Percentiles rank a stretch among this genome's conserved stretches.
These are phyloP conservation scores for Mycena epipterygia DNA, from an alignment of 768 basidiomycete genomes.

Conservation along the genomic window DNA sequence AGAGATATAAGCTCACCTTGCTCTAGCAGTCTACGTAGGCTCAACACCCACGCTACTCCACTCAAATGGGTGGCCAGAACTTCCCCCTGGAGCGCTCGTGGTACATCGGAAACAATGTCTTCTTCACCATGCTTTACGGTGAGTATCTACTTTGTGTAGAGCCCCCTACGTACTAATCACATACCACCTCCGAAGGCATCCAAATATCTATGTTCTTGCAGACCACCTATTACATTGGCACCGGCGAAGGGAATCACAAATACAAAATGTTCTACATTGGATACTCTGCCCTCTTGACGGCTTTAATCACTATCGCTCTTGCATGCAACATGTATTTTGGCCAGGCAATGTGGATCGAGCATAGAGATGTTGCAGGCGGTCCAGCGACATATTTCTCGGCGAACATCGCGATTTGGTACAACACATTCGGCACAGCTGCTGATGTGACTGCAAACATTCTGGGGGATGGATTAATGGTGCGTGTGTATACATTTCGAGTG, in stretches of 20 bases:
- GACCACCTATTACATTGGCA: constrained; percentile 30
- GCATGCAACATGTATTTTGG: constrained; percentile 39
- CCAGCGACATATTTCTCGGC: constrained; percentile 44
- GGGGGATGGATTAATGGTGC: constrained; percentile 50
- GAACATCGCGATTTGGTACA: constrained; percentile 46
- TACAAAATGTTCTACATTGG: constrained; percentile 32
- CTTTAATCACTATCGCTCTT: constrained; percentile 49
- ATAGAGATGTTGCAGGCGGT: constrained; percentile 45
- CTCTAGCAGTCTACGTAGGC: no score
- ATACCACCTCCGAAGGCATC: constrained; percentile 34
- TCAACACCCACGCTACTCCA: no score
- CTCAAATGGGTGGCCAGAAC: constrained; percentile 30
- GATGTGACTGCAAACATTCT: constrained; percentile 46
- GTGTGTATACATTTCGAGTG: constrained; percentile 4
- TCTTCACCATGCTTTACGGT: constrained; percentile 42
- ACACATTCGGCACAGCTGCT: constrained; percentile 46
- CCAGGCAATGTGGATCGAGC: constrained; percentile 36
- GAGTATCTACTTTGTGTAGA: not conserved
- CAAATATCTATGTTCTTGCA: constrained; percentile 40
- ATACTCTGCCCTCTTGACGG: constrained; percentile 38
- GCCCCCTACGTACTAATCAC: no score
- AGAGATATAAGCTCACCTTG: no score
- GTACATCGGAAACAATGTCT: constrained; percentile 41
- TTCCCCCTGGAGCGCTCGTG: constrained; percentile 37
- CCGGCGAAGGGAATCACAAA: not conserved